Evolutionary conservation across 495 filamentous ascomycete genomes (phyloP).

Genomic region (Chaetomidium leptoderma): DNA sequence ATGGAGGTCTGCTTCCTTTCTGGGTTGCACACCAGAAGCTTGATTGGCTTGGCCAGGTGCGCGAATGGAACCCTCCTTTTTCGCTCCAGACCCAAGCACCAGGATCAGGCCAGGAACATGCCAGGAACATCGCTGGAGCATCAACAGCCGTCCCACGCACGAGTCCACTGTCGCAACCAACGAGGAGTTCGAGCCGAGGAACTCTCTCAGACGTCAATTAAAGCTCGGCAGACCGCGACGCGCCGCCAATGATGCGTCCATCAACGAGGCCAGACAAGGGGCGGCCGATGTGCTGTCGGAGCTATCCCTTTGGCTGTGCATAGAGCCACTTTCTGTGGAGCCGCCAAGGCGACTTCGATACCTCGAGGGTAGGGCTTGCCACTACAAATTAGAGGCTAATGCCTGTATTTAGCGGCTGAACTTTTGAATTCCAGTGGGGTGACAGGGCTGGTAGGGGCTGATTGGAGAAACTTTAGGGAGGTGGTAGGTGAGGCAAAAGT

Average conservation of each 20-base stretch:
- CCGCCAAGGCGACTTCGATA: too few species aligned
- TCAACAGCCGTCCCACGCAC: neutral
- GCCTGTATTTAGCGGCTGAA: too few species aligned
- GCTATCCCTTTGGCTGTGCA: too few species aligned
- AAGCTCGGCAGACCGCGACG: neutral
- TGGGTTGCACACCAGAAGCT: constrained; percentile 2
- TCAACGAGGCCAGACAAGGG: neutral
- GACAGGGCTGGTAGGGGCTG: too few species aligned
- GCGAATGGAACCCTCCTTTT: constrained; percentile 5
- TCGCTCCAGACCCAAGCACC: too few species aligned
- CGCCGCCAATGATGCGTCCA: neutral
- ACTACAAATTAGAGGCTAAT: too few species aligned
- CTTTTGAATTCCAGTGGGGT: too few species aligned
- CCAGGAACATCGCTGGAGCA: neutral
- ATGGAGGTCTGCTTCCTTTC: constrained; percentile 16
- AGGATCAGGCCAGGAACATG: neutral
- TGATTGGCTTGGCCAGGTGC: constrained; percentile 16
- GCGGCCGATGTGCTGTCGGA: neutral
- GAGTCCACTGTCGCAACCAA: neutral
- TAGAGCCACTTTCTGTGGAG: too few species aligned
- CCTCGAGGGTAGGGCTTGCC: too few species aligned
- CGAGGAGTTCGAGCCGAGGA: neutral
- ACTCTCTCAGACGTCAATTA: neutral
- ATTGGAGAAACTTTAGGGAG: too few species aligned
- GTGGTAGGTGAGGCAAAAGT: too few species aligned